Base-by-base conservation (phyloP, 805 yeast genomes). In the Kluyveromyces siamensis region DNA sequence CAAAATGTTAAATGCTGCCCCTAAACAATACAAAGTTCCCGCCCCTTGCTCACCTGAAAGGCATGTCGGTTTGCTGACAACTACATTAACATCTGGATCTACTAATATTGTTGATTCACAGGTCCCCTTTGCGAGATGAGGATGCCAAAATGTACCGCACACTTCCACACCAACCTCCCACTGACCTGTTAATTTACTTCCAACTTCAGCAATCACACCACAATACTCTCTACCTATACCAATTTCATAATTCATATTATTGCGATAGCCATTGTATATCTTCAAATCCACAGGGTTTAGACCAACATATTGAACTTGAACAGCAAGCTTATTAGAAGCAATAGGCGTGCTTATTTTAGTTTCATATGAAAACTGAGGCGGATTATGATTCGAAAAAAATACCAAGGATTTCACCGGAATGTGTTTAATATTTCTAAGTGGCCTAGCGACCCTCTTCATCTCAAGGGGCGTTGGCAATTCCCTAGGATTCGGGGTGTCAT, bases 151-250 rank as follows among this genome's bases (percentile, higher is more conserved):
- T 43, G 77, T 57, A 8, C 91, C 95, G 60, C 80, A 76, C 0
- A 85, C 88, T 39, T 72, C 72, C 55, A 80, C 85, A 37, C 90
- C 91, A 21, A 69, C 76, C 8, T 63, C 64, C 67, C 70, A 81
- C 27, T 58, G 54, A 10, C 55, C 52, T 18, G 57, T 59, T 35
- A 70, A 56, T n/a, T 68, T 67, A 11, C 63, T 58, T 8, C 91
- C 91, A 18, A 81, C 78, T 27, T 74, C 73, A 4, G 71, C 70
- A 27, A 85, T 68, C 5, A 67, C 66, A 19, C 95, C 95, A 21
- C 80, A 68, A 61, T 76, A 85, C 53, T 83, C 90, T 55, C 84
- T 76, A 1, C 93, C 93, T 27, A 83, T 62, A 8, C 90, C 89
- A 54, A 79, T 74, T 49, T 74, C 77, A 39, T 79, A 76, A 48